Conservation (phyloP, 2,329 filamentous ascomycete species). For the Geoglossum cookeanum region DNA sequence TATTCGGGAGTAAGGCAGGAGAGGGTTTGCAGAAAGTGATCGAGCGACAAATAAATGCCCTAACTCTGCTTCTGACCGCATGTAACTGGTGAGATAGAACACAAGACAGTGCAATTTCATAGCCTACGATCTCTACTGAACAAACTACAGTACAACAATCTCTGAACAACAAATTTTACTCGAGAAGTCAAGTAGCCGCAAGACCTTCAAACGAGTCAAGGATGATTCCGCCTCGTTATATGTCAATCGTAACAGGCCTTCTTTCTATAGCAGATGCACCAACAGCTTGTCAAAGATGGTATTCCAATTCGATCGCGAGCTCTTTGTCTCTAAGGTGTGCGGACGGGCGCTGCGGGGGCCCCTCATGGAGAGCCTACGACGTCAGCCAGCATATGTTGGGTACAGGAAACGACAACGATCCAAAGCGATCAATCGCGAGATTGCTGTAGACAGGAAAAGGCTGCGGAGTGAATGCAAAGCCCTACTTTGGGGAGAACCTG, state of each 20-base stretch:
- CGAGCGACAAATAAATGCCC: slow-evolving; percentile 8
- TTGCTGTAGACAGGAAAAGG: not conserved
- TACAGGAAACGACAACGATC: not conserved
- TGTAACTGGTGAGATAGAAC: slow-evolving; percentile 8
- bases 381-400: not conserved
- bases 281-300: not conserved
- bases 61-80: slow-evolving; percentile 10
- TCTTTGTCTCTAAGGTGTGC: not conserved
- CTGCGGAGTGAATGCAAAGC: slow-evolving; percentile 17
- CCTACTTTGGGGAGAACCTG: slow-evolving; percentile 18
- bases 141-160: slow-evolving; percentile 8
- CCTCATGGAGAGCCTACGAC: not conserved
- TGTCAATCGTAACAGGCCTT: not conserved
- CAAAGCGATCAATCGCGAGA: not conserved
- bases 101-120: not conserved
- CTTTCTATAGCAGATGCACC: not conserved
- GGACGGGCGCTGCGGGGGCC: not conserved
- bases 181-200: not conserved
- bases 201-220: not conserved
- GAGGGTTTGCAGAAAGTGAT: slow-evolving; percentile 9
- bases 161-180: slow-evolving; percentile 5
- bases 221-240: not conserved
- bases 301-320: not conserved
- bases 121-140: not conserved
- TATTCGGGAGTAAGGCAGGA: slow-evolving; percentile 5